A percentile compares a stretch with the other conserved stretches of the same genome.
These are phyloP conservation scores for Didymella arachidicola DNA, from an alignment of 2,329 filamentous ascomycete species.

Conservation along the genomic window DNA sequence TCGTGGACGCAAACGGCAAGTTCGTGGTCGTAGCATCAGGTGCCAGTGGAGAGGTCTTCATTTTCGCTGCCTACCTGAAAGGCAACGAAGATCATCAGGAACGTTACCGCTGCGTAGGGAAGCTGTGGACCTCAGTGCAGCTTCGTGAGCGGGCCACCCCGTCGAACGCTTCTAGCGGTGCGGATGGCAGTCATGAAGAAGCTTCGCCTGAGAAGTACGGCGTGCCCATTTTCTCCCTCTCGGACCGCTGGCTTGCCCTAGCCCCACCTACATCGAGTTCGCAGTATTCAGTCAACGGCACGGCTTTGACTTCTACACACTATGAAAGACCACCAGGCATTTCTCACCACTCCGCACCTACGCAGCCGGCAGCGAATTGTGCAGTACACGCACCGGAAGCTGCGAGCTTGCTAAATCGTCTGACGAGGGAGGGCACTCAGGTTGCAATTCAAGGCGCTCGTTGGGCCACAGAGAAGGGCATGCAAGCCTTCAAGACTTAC, in stretches of 20 bases:
- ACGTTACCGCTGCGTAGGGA: conserved; percentile 75
- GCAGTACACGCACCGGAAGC: conserved; percentile 75
- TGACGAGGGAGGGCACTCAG: conserved; percentile 81
- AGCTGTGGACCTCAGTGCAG: conserved; percentile 90
- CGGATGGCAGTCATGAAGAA: conserved; percentile 48
- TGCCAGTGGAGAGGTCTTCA: conserved; percentile 83
- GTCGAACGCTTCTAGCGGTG: conserved; percentile 48
- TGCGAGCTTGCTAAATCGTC: conserved; percentile 76
- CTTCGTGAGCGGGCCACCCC: conserved; percentile 49
- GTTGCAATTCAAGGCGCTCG: conserved; percentile 77
- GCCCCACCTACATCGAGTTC: conserved; percentile 77
- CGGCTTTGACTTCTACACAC: conserved; percentile 61
- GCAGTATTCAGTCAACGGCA: conserved; percentile 72
- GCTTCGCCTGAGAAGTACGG: conserved; percentile 54
- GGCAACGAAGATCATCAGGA: conserved; percentile 37
- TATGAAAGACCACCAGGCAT: conserved; percentile 64
- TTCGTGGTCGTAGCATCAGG: conserved; percentile 80
- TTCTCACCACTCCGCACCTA: conserved; percentile 70
- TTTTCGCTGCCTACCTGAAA: conserved; percentile 61
- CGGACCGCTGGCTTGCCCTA: conserved; percentile 78
- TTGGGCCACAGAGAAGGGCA: conserved; percentile 79
- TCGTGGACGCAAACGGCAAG: conserved; percentile 74
- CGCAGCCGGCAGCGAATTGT: conserved; percentile 71
- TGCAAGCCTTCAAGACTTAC: conserved; percentile 81
- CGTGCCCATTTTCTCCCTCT: conserved; percentile 72